Percentiles rank a stretch among this genome's conserved stretches.
phyloP scores from a whole-genome alignment of 495 filamentous ascomycete species.

The Penicillium verhagenii region DNA sequence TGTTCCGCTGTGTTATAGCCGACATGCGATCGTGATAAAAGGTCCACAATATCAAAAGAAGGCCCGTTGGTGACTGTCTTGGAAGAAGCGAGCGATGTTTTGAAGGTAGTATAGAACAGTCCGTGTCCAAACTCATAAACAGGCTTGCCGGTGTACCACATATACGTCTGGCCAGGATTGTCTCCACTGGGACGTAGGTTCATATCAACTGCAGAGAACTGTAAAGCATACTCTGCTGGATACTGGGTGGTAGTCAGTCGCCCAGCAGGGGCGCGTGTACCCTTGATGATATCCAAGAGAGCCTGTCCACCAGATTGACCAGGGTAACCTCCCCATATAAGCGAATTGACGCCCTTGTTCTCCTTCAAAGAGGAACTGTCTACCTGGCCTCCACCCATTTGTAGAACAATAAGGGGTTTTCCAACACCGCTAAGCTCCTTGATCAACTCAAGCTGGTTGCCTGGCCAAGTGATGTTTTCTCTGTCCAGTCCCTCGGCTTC shows the following conservation, averaged over 20 bases:
- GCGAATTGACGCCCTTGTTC: slow-evolving; percentile 50
- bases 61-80: neutral
- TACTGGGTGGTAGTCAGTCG: slow-evolving; percentile 59
- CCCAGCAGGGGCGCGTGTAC: slow-evolving; percentile 55
- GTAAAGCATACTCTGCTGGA: slow-evolving; percentile 50
- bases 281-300: slow-evolving; percentile 54
- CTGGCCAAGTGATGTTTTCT: slow-evolving; percentile 56
- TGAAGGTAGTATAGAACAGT: slow-evolving; percentile 52
- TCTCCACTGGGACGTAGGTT: slow-evolving; percentile 44
- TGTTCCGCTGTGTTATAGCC: slow-evolving; percentile 28
- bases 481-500: slow-evolving; percentile 58
- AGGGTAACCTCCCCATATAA: slow-evolving; percentile 60
- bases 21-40: slow-evolving; percentile 25
- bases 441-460: slow-evolving; percentile 56
- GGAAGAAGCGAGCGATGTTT: slow-evolving; percentile 25
- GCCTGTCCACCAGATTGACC: slow-evolving; percentile 59
- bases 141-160: slow-evolving; percentile 56
- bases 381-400: slow-evolving; percentile 60
- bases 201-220: slow-evolving; percentile 59
- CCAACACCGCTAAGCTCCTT: slow-evolving; percentile 44
- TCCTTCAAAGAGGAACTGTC: slow-evolving; percentile 52
- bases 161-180: slow-evolving; percentile 57
- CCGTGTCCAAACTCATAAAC: slow-evolving; percentile 58
- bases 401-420: slow-evolving; percentile 57
- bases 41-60: slow-evolving; percentile 29